phyloP scores from a whole-genome alignment of 1,284 basidiomycete genomes.

The Malassezia sp. region DNA sequence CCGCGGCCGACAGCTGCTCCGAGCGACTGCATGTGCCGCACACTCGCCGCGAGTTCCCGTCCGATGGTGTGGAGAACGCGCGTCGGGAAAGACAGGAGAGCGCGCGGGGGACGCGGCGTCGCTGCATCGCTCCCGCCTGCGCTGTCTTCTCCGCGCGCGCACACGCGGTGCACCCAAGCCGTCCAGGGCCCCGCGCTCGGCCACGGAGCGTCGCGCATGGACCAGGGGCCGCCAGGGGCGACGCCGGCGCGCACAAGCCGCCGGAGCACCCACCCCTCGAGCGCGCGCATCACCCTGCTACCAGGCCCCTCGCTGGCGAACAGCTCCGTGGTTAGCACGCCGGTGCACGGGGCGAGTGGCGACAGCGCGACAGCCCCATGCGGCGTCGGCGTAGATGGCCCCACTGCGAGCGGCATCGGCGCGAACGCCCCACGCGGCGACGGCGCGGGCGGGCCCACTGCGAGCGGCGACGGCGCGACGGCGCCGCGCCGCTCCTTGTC shows the following conservation, averaged over 20 bases:
- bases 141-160: not conserved
- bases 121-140: not conserved
- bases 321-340: slow-evolving; percentile 43
- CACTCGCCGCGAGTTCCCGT: slow-evolving; percentile 6
- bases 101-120: not conserved
- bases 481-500: not conserved
- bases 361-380: too few relatives aligned
- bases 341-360: slow-evolving; percentile 22
- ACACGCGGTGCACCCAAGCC: not conserved
- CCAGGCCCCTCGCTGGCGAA: slow-evolving; percentile 40
- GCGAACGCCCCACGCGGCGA: slow-evolving; percentile 16
- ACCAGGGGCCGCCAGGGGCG: slow-evolving; percentile 22
- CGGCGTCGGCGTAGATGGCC: too few relatives aligned
- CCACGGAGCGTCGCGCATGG: slow-evolving; percentile 1
- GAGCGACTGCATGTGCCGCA: slow-evolving; percentile 2
- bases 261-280: slow-evolving; percentile 28
- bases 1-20: too few relatives aligned
- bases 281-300: slow-evolving; percentile 36
- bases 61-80: not conserved
- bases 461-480: too few relatives aligned
- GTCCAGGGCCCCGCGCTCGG: slow-evolving; percentile 12
- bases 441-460: too few relatives aligned
- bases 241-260: slow-evolving; percentile 19
- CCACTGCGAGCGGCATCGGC: too few relatives aligned
- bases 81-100: not conserved